A percentile compares a stretch with the other conserved stretches of the same genome.
Evolutionary conservation across 192 early-diverging fungal species (phyloP).

Genomic region (Phycomyces blakesleeanus): DNA sequence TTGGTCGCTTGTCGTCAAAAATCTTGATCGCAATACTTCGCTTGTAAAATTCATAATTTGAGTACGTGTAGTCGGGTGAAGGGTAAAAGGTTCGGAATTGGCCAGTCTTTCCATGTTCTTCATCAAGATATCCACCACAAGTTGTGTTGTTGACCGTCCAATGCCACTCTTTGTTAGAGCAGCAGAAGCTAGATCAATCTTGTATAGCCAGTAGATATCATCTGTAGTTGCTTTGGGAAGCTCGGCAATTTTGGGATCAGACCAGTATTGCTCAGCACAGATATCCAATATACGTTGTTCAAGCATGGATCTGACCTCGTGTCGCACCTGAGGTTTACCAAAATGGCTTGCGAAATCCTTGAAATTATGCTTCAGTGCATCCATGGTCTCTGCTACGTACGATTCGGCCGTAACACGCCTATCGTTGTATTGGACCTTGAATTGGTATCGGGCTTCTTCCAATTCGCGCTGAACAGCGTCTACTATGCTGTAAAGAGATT

Average conservation of each 20-base stretch:
- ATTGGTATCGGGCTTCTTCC: constrained; percentile 93
- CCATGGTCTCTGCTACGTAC: constrained; percentile 92
- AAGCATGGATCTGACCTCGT: constrained; percentile 84
- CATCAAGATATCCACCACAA: constrained; percentile 85
- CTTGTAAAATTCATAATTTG: constrained; percentile 78
- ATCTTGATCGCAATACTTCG: constrained; percentile 81
- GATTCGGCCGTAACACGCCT: constrained; percentile 90
- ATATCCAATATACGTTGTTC: constrained; percentile 88
- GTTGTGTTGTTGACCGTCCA: constrained; percentile 85
- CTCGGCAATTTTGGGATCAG: constrained; percentile 63
- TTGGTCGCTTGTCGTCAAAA: constrained; percentile 87
- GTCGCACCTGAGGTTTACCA: constrained; percentile 88
- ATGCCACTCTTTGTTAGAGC: constrained; percentile 91
- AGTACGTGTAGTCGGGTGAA: constrained; percentile 75
- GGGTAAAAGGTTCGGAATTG: constrained; percentile 75
- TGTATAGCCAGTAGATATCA: constrained; percentile 79
- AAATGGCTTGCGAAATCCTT: constrained; percentile 89
- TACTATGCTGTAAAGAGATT: constrained; percentile 74
- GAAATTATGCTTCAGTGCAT: constrained; percentile 89
- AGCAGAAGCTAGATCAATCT: constrained; percentile 77
- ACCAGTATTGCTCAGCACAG: constrained; percentile 90
- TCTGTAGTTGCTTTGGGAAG: constrained; percentile 58
- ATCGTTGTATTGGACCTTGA: constrained; percentile 99
- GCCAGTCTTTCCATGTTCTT: constrained; percentile 77
- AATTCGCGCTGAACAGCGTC: constrained; percentile 89